phyloP scores from a whole-genome alignment of 495 filamentous ascomycete species.

The Tuber aestivum region DNA sequence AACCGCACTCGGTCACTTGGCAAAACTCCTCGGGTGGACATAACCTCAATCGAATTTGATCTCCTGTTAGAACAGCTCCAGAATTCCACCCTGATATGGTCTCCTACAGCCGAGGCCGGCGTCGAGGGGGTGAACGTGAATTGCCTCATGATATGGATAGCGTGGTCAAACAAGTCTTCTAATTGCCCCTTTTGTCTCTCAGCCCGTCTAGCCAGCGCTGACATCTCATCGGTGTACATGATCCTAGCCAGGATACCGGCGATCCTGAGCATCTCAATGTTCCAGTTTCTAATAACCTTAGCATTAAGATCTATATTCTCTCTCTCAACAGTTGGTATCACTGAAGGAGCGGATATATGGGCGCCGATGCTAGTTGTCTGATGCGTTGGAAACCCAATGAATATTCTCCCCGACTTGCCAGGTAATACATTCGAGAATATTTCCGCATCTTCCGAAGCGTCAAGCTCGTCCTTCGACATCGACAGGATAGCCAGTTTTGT shows the following conservation, averaged over 20 bases:
- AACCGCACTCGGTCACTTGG: constrained; percentile 70
- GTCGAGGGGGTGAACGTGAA: constrained; percentile 86
- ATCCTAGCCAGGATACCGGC: constrained; percentile 86
- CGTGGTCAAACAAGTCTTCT: constrained; percentile 63
- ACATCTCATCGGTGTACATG: constrained; percentile 80
- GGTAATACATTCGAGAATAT: constrained; percentile 88
- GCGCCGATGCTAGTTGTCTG: constrained; percentile 92
- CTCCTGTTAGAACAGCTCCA: constrained; percentile 80
- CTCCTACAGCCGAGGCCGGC: constrained; percentile 69
- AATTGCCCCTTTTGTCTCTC: constrained; percentile 54
- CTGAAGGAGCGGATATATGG: constrained; percentile 96
- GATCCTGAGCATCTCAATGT: constrained; percentile 85
- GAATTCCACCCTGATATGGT: constrained; percentile 84
- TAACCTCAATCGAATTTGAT: constrained; percentile 63
- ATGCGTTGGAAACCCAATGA: constrained; percentile 95
- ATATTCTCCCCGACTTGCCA: constrained; percentile 78
- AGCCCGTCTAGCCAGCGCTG: constrained; percentile 58
- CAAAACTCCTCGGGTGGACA: constrained; percentile 79
- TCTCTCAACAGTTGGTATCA: constrained; percentile 97
- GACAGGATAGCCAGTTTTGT: constrained; percentile 81
- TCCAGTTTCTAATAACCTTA: constrained; percentile 88
- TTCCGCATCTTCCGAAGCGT: constrained; percentile 63
- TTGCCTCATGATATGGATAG: constrained; percentile 69
- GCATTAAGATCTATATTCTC: constrained; percentile 97
- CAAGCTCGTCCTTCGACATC: constrained; percentile 77